phyloP scores from a whole-genome alignment of 768 basidiomycete species.

The Clitopilus hobsonii region DNA sequence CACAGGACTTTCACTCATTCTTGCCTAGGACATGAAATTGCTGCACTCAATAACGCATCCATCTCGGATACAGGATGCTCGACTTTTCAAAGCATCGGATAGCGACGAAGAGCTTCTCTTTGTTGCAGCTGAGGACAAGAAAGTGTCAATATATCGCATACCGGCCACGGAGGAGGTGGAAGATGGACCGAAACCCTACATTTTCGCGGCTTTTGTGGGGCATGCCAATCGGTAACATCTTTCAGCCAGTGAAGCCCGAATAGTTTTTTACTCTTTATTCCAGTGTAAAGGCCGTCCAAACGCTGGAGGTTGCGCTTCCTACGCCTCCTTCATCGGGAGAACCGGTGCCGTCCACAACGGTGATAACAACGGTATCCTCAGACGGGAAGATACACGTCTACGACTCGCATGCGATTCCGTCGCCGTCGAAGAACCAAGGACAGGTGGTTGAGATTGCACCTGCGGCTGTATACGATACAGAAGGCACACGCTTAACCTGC shows the following conservation, averaged over 20 bases:
- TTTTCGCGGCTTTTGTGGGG: constrained; percentile 73
- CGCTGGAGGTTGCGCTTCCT: constrained; percentile 57
- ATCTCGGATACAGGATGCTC: constrained; percentile 80
- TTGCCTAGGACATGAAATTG: constrained; percentile 68
- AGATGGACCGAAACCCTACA: constrained; percentile 40
- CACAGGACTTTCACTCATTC: neutral
- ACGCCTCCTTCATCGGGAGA: constrained; percentile 10
- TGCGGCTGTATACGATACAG: constrained; percentile 15
- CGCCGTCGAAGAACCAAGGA: constrained; percentile 19
- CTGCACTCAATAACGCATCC: constrained; percentile 71
- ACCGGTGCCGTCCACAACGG: constrained; percentile 43
- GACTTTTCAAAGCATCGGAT: constrained; percentile 61
- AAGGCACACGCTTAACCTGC: constrained; percentile 18
- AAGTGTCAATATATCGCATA: constrained; percentile 72
- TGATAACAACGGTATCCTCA: constrained; percentile 78
- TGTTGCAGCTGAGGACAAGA: constrained; percentile 88
- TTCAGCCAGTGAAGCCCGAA: neutral
- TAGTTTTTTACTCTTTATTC: neutral
- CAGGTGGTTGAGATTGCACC: constrained; percentile 13
- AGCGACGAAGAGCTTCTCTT: constrained; percentile 67
- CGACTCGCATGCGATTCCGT: constrained; percentile 42
- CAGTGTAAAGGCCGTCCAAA: constrained; percentile 81
- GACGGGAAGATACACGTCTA: constrained; percentile 83
- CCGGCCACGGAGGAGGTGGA: constrained; percentile 16
- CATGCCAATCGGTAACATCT: constrained; percentile 77